Evolutionary conservation across 371 early-diverging fungal genomes (phyloP).

Genomic region (Mucor saturninus): DNA sequence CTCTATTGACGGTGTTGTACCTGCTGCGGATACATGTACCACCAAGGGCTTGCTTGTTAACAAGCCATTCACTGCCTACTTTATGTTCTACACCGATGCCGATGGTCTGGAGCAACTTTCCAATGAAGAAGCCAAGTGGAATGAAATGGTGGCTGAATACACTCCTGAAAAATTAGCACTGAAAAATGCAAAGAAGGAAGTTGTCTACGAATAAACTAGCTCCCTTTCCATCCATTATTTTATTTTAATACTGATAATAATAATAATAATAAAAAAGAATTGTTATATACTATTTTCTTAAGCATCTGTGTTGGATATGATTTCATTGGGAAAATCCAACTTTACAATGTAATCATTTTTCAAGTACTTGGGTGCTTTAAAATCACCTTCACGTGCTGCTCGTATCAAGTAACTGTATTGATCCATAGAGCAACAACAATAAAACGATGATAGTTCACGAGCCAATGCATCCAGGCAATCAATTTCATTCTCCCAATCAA

Average conservation of each 20-base stretch:
- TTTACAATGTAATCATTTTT: conserved; percentile 1
- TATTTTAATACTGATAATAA: too few relatives aligned
- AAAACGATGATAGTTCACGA: conserved; percentile 70
- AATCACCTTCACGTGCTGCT: not conserved
- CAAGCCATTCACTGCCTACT: conserved; percentile 49
- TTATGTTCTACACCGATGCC: conserved; percentile 39
- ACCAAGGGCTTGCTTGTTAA: conserved; percentile 39
- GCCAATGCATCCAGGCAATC: conserved; percentile 69
- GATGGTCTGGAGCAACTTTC: conserved; percentile 27
- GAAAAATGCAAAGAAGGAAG: not conserved
- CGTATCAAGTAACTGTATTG: not conserved
- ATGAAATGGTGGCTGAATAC: conserved; percentile 32
- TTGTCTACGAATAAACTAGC: not conserved
- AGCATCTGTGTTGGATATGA: not conserved
- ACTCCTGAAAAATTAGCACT: conserved; percentile 21
- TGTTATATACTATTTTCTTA: not conserved
- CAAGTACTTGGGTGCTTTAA: not conserved
- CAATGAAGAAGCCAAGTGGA: conserved; percentile 31
- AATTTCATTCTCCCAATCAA: conserved; percentile 78
- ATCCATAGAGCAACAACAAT: conserved; percentile 33
- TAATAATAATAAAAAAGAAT: too few relatives aligned
- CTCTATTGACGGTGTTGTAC: conserved; percentile 36
- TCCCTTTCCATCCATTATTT: too few relatives aligned
- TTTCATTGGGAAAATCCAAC: not conserved
- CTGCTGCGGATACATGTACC: conserved; percentile 35